Base-by-base conservation (phyloP, 2,329 filamentous ascomycete species). In the Fusarium succisae region DNA sequence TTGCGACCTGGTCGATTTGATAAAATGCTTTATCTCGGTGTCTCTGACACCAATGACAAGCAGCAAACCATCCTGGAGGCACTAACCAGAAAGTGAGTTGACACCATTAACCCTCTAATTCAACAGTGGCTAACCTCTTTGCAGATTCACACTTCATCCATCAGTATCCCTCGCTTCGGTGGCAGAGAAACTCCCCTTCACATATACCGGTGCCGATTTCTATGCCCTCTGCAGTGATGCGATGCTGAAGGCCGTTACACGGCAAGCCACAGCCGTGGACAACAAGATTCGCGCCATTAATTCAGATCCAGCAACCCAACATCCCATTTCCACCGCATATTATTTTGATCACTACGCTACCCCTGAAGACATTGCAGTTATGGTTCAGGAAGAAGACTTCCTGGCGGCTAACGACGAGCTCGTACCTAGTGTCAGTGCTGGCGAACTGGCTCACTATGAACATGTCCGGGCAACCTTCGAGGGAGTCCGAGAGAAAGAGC, bases 211-310 rank as follows among this genome's bases (percentile, higher is more conserved):
- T 79, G 96, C 96, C 72, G 96, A 99, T 84, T 92, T 99, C 80
- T 99, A 99, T 83, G 96, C 96, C 2, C 88, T 99, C 26, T 98
- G 96, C 85, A 98, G 95, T 48, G 96, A 99, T 82, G 95, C 96
- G 58, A 99, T 99, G 96, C 92, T 99, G 76, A 98, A 99, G 82
- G 96, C 96, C 26, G 96, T 99, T 66, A 99, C 96, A 6, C 91
- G 96, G 10, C 94, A 97, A 80, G 95, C 96, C 5, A 89, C 91
- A 3, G 87, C 90, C 5, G 95, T 98, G 6, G 96, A 99, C 81
- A 87, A 90, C 57, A 96, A 96, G 82, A 93, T 99, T 75, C 88
- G 89, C 28, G 86, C 87, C 9, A 86, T 97, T 81, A 94, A 94
- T 77, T 81, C 84, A 6, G 82, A 83, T 50, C 80, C 81, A 8